A percentile compares a stretch with the other conserved stretches of the same genome.
Evolutionary conservation across 2,329 filamentous ascomycete genomes (phyloP).

Genomic region (Diaporthe velutina): DNA sequence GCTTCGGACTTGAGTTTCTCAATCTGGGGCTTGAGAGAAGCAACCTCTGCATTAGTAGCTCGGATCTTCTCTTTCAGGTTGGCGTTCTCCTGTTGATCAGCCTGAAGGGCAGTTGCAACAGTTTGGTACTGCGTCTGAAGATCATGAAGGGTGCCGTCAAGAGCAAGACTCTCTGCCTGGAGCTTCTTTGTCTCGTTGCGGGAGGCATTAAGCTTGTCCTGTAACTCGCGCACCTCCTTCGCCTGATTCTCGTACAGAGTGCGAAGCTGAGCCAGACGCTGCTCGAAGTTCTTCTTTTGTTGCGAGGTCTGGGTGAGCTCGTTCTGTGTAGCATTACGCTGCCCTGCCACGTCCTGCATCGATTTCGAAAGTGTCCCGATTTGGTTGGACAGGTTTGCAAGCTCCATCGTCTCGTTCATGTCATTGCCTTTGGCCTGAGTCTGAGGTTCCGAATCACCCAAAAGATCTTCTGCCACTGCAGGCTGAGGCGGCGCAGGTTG

Average conservation of each 20-base stretch:
- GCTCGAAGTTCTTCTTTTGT: slow-evolving; percentile 94
- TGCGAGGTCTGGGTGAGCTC: slow-evolving; percentile 84
- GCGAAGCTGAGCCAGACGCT: slow-evolving; percentile 87
- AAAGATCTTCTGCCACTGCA: slow-evolving; percentile 79
- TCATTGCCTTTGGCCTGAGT: slow-evolving; percentile 80
- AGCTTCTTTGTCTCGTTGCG: slow-evolving; percentile 87
- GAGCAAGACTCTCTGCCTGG: slow-evolving; percentile 83
- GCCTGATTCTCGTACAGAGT: slow-evolving; percentile 94
- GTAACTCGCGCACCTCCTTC: slow-evolving; percentile 84
- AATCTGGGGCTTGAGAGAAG: slow-evolving; percentile 87
- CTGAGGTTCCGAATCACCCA: slow-evolving; percentile 92
- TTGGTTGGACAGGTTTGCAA: slow-evolving; percentile 96
- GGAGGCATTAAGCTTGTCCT: slow-evolving; percentile 83
- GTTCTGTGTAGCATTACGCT: slow-evolving; percentile 82
- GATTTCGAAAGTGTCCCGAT: slow-evolving; percentile 91
- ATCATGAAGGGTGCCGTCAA: slow-evolving; percentile 86
- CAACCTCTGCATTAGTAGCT: slow-evolving; percentile 83
- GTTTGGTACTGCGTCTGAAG: slow-evolving; percentile 86
- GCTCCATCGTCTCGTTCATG: slow-evolving; percentile 88
- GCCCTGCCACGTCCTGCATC: slow-evolving; percentile 91
- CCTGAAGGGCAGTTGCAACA: slow-evolving; percentile 78
- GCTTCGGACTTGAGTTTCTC: slow-evolving; percentile 95
- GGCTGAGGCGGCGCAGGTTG: slow-evolving; percentile 45
- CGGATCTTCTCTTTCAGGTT: slow-evolving; percentile 89
- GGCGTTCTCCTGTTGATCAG: slow-evolving; percentile 90